Base-by-base conservation (phyloP, 305 asterid species). In the Striga hermonthica region DNA sequence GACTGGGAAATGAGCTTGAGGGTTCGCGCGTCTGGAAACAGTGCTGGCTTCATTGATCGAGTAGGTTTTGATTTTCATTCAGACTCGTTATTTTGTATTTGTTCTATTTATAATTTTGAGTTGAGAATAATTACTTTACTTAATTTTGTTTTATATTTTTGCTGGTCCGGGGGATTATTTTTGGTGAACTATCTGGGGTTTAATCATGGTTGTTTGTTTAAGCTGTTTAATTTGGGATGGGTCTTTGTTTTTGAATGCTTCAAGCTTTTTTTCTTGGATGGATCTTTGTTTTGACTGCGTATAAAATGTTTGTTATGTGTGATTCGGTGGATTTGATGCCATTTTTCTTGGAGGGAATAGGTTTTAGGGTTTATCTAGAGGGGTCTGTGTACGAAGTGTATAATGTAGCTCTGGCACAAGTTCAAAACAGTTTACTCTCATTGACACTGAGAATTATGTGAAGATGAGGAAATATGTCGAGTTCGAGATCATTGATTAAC, bases 1-100 rank as follows among this genome's bases (percentile, higher is more conserved):
- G 74, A 64, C 16, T 88, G 94, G 90, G 82, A 15, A 8, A 64
- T 85, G 37, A 89, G 85, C 36, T 62, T 85, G 53, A 75, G 45
- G 66, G 81, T 79, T 59, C 95, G 94, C 6, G 35, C 76, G 14
- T 79, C 90, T 14, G 96, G 96, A 8, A 91, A 88, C 5, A 81
- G 91, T 8, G 89, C 85, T 47, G 97, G 97, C 55, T 62, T 70
- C 9, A 50, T 78, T 38, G 96, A 86, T 73, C 79, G 89, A 62
- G 97, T 90, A 77, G 65, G 76, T 76, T 60, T 73, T 22, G 2
- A 15, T 35, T 37, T 22, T 49, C 70, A 56, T 49, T 13, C 5
- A 8, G 34, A 50, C 40, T 1, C 49, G 38, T 35, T 28, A 13
- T 16, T 5, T 52, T 14, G 39, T 37, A 14, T 37, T 56, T 43